Evolutionary conservation across 768 basidiomycete species (phyloP).

Genomic region (Auricularia sp.): DNA sequence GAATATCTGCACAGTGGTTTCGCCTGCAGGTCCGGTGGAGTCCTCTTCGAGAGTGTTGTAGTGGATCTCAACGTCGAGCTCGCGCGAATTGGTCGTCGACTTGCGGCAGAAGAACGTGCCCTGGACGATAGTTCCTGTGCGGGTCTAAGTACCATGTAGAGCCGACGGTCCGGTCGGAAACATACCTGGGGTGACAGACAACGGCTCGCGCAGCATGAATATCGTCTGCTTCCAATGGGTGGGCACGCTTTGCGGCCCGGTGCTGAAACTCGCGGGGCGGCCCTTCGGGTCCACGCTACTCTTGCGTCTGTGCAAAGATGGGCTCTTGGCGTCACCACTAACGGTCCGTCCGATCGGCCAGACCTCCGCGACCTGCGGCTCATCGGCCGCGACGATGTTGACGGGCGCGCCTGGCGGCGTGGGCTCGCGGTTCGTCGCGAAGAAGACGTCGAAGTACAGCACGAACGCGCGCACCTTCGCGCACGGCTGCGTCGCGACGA

Average conservation of each 20-base stretch:
- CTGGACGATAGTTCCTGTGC: conserved; percentile 55
- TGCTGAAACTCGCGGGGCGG: conserved; percentile 67
- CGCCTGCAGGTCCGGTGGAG: conserved; percentile 15
- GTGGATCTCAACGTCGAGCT: conserved; percentile 87
- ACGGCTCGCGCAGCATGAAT: conserved; percentile 74
- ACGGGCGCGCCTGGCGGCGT: conserved; percentile 43
- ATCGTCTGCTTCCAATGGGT: conserved; percentile 98
- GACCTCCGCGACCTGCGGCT: conserved; percentile 56
- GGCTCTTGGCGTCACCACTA: conserved; percentile 34
- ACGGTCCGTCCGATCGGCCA: conserved; percentile 43
- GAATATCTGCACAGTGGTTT: conserved; percentile 64
- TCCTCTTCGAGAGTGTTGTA: conserved; percentile 26
- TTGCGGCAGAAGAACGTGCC: conserved; percentile 83
- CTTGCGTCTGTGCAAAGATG: conserved; percentile 46
- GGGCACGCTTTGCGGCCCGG: conserved; percentile 73
- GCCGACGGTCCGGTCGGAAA: background rate
- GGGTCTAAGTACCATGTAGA: background rate
- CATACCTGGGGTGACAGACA: conserved; percentile 66
- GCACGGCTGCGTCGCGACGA: conserved; percentile 54
- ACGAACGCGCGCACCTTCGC: conserved; percentile 70
- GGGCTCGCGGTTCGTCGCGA: conserved; percentile 49
- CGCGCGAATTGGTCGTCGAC: conserved; percentile 68
- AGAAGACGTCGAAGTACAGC: conserved; percentile 93
- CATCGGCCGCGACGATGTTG: conserved; percentile 48
- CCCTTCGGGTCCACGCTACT: conserved; percentile 36